These are phyloP conservation scores for Biancaea sappan DNA, from an alignment of 306 rosid genomes.

Conservation along the genomic window DNA sequence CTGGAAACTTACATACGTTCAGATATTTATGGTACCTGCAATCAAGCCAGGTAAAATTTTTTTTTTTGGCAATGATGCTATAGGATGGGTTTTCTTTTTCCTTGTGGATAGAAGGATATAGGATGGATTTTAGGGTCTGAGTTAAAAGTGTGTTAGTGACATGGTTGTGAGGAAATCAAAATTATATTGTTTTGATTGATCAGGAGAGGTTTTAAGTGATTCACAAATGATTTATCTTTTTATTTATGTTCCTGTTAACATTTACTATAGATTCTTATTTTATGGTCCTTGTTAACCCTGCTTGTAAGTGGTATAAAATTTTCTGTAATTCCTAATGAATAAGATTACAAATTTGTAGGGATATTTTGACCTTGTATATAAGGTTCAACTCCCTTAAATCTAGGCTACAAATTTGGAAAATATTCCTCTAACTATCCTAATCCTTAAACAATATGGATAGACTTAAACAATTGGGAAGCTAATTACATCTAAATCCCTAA, in stretches of 20 bases:
- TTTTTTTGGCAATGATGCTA: conserved; percentile 31
- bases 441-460: too few species aligned
- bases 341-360: too few species aligned
- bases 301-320: too few species aligned
- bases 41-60: conserved; percentile 56
- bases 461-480: too few species aligned
- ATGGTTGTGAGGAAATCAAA: conserved; percentile 13
- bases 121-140: conserved; percentile 23
- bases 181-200: not conserved
- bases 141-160: conserved; percentile 25
- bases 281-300: not conserved
- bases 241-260: conserved; percentile 17
- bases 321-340: too few species aligned
- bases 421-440: too few species aligned
- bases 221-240: conserved; percentile 18
- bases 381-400: too few species aligned
- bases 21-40: conserved; percentile 69
- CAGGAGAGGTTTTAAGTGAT: conserved; percentile 8
- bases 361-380: too few species aligned
- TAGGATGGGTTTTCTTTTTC: conserved; percentile 19
- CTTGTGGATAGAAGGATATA: too few species aligned
- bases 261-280: not conserved
- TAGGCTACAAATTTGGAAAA: too few species aligned
- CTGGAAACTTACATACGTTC: conserved; percentile 85
- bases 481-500: too few species aligned